Base-by-base conservation (phyloP, 2,329 filamentous ascomycete species). In the Fusarium liriodendri region DNA sequence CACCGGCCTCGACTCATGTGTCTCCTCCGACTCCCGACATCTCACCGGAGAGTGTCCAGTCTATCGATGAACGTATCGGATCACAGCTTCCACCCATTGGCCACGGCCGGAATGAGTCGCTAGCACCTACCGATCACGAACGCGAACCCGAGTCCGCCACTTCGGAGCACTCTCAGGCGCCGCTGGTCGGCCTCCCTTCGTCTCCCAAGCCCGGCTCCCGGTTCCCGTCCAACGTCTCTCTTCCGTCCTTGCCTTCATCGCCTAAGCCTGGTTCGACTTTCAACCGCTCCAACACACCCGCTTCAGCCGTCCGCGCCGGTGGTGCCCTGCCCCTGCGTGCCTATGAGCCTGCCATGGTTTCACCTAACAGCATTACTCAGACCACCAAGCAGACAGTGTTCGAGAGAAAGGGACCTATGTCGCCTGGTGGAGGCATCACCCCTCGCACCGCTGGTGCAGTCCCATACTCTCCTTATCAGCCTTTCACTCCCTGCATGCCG, bases 381-480 rank as follows among this genome's bases (percentile, higher is more conserved):
- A 87, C 84, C 5, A 90, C 89, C 32, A 92, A 91, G 83, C 90
- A 92, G 80, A 93, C 91, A 0, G 88, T 91, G 1, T 89, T 93
- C 71, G 90, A 92, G 77, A 85, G 90, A 35, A 84, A 83, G 25
- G 84, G 82, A 0, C 88, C 89, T 2, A 77, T 89, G 65, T 89
- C 89, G 4, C 90, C 91, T 4, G 83, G 82, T 0, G 89, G 88
- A 1, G 85, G 90, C 27, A 89, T 88, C 54, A 92, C 90, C 4
- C 93, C 93, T 0, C 89, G 85, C 80, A 90, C 88, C 2, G 90
- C 89, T 6, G 87, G 85, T 25, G 87, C 90, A 1, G 88, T 91
- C 25, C 93, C 93, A 2, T 95, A 95, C 81, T 91, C 89, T 64
- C 93, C 94, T 0, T 96, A 95, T 76, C 94, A 95, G 85, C 94